Conservation (phyloP, 306 rosid species). For the Citrullus mucosospermus region DNA sequence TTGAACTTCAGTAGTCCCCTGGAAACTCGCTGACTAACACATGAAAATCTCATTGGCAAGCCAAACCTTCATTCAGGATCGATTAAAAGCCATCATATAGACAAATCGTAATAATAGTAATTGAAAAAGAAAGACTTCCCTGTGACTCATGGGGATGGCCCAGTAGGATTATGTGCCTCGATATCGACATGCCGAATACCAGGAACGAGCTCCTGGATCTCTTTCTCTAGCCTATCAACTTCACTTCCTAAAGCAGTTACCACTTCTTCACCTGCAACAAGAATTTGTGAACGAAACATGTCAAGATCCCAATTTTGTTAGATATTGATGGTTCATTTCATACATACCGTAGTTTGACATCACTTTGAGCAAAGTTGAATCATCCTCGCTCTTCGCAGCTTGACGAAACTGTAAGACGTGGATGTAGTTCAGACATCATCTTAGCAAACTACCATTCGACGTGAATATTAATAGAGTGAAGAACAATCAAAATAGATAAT, state of each 20-base stretch:
- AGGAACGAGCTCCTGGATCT: slow-evolving; percentile 89
- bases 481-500: background rate
- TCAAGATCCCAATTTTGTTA: slow-evolving; percentile 10
- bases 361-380: slow-evolving; percentile 38
- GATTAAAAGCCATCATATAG: background rate
- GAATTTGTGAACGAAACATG: background rate
- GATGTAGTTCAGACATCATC: background rate
- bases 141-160: background rate
- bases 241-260: slow-evolving; percentile 95
- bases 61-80: background rate
- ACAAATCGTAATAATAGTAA: background rate
- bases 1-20: background rate
- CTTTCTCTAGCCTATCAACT: slow-evolving; percentile 87
- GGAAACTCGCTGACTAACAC: background rate
- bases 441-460: background rate
- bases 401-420: slow-evolving; percentile 42
- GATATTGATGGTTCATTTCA: background rate
- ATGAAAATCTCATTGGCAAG: background rate
- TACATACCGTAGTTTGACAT: slow-evolving; percentile 79
- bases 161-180: slow-evolving; percentile 83
- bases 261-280: slow-evolving; percentile 81
- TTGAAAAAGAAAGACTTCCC: background rate
- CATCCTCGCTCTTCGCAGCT: slow-evolving; percentile 43
- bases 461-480: background rate
- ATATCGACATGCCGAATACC: slow-evolving; percentile 93